phyloP scores from a whole-genome alignment of 225 moss, liverwort and hornwort genomes.

The Sphagnum contortum region DNA sequence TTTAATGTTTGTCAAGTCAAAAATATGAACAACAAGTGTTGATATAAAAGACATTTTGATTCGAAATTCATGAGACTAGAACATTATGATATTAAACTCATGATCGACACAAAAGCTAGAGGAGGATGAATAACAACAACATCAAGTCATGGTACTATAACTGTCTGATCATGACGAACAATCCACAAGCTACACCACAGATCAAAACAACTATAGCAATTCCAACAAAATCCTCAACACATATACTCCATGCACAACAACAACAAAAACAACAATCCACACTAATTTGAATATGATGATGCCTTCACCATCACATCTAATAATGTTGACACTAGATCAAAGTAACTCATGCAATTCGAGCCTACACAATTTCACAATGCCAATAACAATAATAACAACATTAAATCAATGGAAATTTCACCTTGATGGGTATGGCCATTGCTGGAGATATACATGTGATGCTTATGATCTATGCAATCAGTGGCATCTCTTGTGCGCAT shows the following conservation, averaged over 20 bases:
- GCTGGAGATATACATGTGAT: too few relatives aligned
- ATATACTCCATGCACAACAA: slow-evolving; percentile 17
- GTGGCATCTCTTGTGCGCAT: too few relatives aligned
- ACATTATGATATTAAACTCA: neutral
- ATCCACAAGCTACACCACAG: slow-evolving; percentile 59
- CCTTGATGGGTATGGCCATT: too few relatives aligned
- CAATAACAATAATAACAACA: neutral
- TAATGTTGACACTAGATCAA: too few relatives aligned
- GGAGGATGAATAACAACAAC: too few relatives aligned
- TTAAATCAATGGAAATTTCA: too few relatives aligned
- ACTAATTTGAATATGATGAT: too few relatives aligned
- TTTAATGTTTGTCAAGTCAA: slow-evolving; percentile 27
- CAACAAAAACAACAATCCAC: slow-evolving; percentile 9
- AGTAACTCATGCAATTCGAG: slow-evolving; percentile 11
- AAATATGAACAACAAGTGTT: slow-evolving; percentile 8
- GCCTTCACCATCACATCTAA: too few relatives aligned
- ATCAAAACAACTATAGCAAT: too few relatives aligned
- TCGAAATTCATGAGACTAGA: slow-evolving; percentile 16
- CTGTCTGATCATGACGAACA: slow-evolving; percentile 34
- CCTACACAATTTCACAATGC: slow-evolving; percentile 5
- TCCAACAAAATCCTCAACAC: slow-evolving; percentile 73
- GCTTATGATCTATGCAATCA: too few relatives aligned
- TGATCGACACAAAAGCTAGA: neutral
- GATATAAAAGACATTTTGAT: slow-evolving; percentile 17
- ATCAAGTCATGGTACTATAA: too few relatives aligned